Evolutionary conservation across 192 early-diverging fungal genomes (phyloP), one percentile per base, ranked within the genome.

Genomic region (Coemansia sp.): DNA sequence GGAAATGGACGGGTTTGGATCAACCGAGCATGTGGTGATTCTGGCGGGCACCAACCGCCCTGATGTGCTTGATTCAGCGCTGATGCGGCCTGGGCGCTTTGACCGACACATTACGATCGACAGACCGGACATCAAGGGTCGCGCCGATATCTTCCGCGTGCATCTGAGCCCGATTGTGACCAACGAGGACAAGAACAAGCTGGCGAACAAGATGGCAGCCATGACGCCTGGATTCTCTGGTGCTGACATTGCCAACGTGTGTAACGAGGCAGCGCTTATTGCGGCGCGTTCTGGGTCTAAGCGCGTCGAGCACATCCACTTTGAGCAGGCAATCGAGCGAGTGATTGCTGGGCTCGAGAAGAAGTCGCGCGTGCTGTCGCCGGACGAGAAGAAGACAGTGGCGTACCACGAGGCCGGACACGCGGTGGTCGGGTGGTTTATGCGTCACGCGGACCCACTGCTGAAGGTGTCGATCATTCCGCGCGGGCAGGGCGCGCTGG

Each of bases 341-440:
- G 97, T 99, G 32, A 94, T 99, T 82, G 97, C 89, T 9, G 97
- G 97, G 23, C 82, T 99, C 7, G 97, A 99, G 76, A 99, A 97
- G 86, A 98, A 97, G 78, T 93, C 93, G 31, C 87, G 92, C 21
- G 92, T 97, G 30, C 81, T 99, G 54, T 91, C 90, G 28, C 95
- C 97, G 2, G 91, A 94, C 57, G 97, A 99, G 83, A 99, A 99
- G 87, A 96, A 92, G 86, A 96, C 93, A 23, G 95, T 99, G 34
- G 97, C 97, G 8, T 96, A 99, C 77, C 97, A 99, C 79, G 97
- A 99, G 84, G 97, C 97, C 18, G 97, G 97, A 0, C 97, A 99
- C 71, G 97, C 97, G 27, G 94, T 99, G 58, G 93, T 90, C 14
- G 97, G 97, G 28, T 99, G 97, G 97, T 99, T 93, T 71, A 83